These are phyloP conservation scores for Paecilomyces formosus DNA, from an alignment of 2,329 filamentous ascomycete species.

Conservation along the genomic window DNA sequence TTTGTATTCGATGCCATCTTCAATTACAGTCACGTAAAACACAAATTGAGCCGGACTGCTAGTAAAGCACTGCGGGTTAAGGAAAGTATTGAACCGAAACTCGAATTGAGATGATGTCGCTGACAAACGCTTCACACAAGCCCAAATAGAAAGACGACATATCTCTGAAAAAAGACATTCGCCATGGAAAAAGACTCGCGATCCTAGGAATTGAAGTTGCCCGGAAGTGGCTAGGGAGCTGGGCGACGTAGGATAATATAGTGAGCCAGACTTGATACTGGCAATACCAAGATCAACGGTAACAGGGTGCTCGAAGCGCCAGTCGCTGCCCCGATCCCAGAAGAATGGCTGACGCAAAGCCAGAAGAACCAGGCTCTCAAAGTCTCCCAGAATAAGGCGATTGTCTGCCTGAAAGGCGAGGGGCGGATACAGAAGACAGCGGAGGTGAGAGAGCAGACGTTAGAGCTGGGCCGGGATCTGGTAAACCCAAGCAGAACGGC, in stretches of 20 bases:
- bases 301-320: background rate
- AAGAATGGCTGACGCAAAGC: background rate
- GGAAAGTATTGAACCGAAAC: constrained; percentile 17
- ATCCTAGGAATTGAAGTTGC: constrained; percentile 10
- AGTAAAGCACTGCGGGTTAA: constrained; percentile 12
- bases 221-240: background rate
- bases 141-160: constrained; percentile 37
- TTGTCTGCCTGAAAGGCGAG: background rate
- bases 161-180: constrained; percentile 34
- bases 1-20: constrained; percentile 26
- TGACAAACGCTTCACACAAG: constrained; percentile 36
- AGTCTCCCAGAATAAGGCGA: background rate
- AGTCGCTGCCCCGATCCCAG: background rate
- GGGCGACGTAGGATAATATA: background rate
- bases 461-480: background rate
- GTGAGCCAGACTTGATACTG: background rate
- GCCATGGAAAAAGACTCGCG: constrained; percentile 32
- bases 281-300: background rate
- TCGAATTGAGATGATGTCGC: constrained; percentile 28
- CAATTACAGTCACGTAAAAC: background rate
- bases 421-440: background rate
- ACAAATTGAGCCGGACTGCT: constrained; percentile 5
- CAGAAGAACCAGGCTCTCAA: background rate
- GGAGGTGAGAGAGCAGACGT: background rate
- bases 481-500: constrained; percentile 1